Percentiles rank a stretch among this genome's conserved stretches.
phyloP scores from a whole-genome alignment of 2,329 filamentous ascomycete species.

The Teratosphaeria destructans region DNA sequence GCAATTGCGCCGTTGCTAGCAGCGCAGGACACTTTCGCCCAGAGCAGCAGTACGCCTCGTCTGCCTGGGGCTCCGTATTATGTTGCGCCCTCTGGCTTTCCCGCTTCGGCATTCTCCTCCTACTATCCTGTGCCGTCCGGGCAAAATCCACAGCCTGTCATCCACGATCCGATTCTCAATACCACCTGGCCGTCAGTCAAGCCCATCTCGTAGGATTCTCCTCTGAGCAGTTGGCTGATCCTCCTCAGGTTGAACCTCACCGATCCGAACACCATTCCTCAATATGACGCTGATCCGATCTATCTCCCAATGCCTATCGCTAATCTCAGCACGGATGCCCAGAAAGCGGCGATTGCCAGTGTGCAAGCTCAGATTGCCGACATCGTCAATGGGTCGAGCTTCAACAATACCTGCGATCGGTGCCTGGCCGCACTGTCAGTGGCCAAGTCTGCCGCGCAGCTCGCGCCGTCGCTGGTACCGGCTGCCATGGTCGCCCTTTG shows the following conservation, averaged over 20 bases:
- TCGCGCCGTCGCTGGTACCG: conserved; percentile 40
- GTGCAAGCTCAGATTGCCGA: conserved; percentile 35
- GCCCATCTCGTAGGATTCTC: not conserved
- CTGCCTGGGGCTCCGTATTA: conserved; percentile 7
- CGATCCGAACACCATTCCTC: conserved; percentile 41
- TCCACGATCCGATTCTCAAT: conserved; percentile 46
- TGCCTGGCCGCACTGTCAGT: conserved; percentile 43
- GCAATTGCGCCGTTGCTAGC: conserved; percentile 3
- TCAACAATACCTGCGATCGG: conserved; percentile 40
- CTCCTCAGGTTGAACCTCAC: conserved; percentile 41
- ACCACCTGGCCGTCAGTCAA: conserved; percentile 32
- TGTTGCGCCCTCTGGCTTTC: conserved; percentile 8
- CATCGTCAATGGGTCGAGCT: conserved; percentile 29
- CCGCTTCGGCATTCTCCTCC: conserved; percentile 9
- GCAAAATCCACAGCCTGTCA: conserved; percentile 43
- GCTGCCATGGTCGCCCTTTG: conserved; percentile 43
- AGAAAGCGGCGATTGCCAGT: conserved; percentile 34
- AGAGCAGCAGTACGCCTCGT: not conserved
- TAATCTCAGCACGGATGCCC: conserved; percentile 33
- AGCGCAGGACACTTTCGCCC: conserved; percentile 5
- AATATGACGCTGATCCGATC: conserved; percentile 39
- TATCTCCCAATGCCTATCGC: conserved; percentile 38
- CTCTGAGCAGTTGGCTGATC: not conserved
- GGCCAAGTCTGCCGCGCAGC: conserved; percentile 41
- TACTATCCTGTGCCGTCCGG: conserved; percentile 32